These are phyloP conservation scores for Fusarium annulatum DNA, from an alignment of 2,329 filamentous ascomycete genomes.

Conservation along the genomic window DNA sequence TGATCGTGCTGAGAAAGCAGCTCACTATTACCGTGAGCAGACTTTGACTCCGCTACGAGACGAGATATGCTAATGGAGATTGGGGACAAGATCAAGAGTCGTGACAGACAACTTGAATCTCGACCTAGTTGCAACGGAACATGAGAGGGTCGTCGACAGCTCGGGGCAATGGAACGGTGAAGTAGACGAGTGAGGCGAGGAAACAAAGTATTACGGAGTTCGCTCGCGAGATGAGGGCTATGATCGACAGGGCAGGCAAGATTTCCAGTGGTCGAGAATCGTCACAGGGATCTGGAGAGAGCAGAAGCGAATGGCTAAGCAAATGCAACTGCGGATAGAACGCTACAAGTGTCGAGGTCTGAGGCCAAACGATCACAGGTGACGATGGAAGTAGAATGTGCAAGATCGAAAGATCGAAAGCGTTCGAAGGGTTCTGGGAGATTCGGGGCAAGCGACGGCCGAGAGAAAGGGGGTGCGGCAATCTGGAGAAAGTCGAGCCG, in stretches of 20 bases:
- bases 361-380: slow-evolving; percentile 45
- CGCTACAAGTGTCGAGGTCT: slow-evolving; percentile 45
- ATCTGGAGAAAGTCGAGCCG: slow-evolving; percentile 37
- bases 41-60: slow-evolving; percentile 42
- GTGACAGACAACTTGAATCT: slow-evolving; percentile 48
- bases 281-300: slow-evolving; percentile 43
- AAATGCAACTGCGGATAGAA: slow-evolving; percentile 44
- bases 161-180: slow-evolving; percentile 36
- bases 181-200: slow-evolving; percentile 27
- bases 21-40: slow-evolving; percentile 61
- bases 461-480: slow-evolving; percentile 50
- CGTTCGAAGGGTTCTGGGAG: slow-evolving; percentile 32
- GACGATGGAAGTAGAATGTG: slow-evolving; percentile 34
- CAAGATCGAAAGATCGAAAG: slow-evolving; percentile 32
- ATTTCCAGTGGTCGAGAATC: slow-evolving; percentile 41
- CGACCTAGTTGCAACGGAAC: slow-evolving; percentile 47
- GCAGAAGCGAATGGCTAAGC: slow-evolving; percentile 39
- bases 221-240: slow-evolving; percentile 36
- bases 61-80: slow-evolving; percentile 28
- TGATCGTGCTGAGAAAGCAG: slow-evolving; percentile 53
- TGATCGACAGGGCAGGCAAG: slow-evolving; percentile 33
- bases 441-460: slow-evolving; percentile 40
- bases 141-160: slow-evolving; percentile 45
- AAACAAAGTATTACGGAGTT: slow-evolving; percentile 45
- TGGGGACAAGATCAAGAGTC: slow-evolving; percentile 47